phyloP scores from a whole-genome alignment of 2,329 filamentous ascomycete genomes.

The Achaetomium macrosporum region DNA sequence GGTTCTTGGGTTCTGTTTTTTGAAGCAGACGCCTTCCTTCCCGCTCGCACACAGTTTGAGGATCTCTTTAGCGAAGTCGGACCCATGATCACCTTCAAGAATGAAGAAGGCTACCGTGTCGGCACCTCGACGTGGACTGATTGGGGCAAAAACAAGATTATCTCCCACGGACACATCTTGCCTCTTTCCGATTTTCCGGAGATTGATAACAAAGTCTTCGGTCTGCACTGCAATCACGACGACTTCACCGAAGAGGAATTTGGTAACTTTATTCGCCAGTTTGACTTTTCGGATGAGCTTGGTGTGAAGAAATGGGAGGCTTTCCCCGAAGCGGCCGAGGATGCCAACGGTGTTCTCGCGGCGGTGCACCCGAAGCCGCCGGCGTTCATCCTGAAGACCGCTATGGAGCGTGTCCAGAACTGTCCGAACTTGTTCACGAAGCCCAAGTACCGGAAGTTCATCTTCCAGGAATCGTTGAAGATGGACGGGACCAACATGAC shows the following conservation, averaged over 20 bases:
- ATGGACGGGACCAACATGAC: constrained; percentile 37
- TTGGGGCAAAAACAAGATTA: constrained; percentile 11
- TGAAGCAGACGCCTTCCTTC: constrained; percentile 28
- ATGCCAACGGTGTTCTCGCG: neutral
- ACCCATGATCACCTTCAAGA: constrained; percentile 9
- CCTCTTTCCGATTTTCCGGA: constrained; percentile 5
- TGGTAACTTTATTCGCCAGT: neutral
- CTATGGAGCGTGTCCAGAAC: constrained; percentile 26
- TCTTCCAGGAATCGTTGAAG: constrained; percentile 35
- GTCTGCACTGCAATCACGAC: neutral
- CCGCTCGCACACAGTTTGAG: constrained; percentile 10
- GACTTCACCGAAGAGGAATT: neutral
- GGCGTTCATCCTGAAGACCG: constrained; percentile 23
- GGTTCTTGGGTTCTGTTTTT: constrained; percentile 24
- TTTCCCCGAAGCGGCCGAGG: neutral
- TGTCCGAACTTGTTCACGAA: constrained; percentile 28
- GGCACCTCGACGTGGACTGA: neutral
- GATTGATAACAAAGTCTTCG: constrained; percentile 1
- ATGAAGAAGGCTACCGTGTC: constrained; percentile 22
- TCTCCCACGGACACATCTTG: constrained; percentile 21
- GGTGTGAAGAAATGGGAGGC: constrained; percentile 24
- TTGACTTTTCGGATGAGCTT: constrained; percentile 21
- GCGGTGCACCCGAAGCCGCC: constrained; percentile 15
- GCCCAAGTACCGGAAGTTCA: constrained; percentile 19
- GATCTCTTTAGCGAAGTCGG: constrained; percentile 1